phyloP scores from a whole-genome alignment of 768 basidiomycete genomes.

The Phylloporus sp. region DNA sequence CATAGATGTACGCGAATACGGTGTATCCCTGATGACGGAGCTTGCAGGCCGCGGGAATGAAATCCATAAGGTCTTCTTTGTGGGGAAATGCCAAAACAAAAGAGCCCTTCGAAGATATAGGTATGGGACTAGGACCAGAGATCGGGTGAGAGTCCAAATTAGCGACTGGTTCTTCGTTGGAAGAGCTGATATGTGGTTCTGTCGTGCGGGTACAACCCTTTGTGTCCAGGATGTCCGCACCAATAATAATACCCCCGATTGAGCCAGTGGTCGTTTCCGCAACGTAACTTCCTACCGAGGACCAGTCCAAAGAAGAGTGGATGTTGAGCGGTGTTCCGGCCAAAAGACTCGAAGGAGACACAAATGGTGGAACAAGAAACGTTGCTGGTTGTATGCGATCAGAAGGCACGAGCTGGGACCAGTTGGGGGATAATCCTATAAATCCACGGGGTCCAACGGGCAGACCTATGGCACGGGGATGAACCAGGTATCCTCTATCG shows the following conservation, averaged over 20 bases:
- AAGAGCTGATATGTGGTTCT: not conserved
- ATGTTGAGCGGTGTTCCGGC: constrained; percentile 14
- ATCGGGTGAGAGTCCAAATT: not conserved
- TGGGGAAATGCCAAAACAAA: constrained; percentile 37
- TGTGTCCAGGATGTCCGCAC: constrained; percentile 2
- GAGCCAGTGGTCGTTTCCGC: constrained; percentile 28
- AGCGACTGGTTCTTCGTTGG: not conserved
- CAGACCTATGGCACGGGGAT: constrained; percentile 34
- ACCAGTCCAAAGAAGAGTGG: constrained; percentile 23
- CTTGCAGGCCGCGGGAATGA: constrained; percentile 36
- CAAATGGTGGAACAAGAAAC: constrained; percentile 61
- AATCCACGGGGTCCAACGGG: constrained; percentile 44
- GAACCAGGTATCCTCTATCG: constrained; percentile 39
- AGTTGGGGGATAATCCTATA: constrained; percentile 18
- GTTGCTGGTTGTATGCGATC: constrained; percentile 36
- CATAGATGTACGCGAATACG: constrained; percentile 32
- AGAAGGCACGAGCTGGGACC: constrained; percentile 33
- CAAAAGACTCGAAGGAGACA: constrained; percentile 36
- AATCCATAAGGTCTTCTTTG: constrained; percentile 30
- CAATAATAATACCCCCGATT: constrained; percentile 39
- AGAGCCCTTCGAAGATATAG: constrained; percentile 14
- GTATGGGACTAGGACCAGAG: not conserved
- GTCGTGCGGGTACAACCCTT: not conserved
- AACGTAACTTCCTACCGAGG: constrained; percentile 20
- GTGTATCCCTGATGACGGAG: constrained; percentile 30